Evolutionary conservation across 805 yeast species (phyloP).

Genomic region (Kluyveromyces wickerhamii): DNA sequence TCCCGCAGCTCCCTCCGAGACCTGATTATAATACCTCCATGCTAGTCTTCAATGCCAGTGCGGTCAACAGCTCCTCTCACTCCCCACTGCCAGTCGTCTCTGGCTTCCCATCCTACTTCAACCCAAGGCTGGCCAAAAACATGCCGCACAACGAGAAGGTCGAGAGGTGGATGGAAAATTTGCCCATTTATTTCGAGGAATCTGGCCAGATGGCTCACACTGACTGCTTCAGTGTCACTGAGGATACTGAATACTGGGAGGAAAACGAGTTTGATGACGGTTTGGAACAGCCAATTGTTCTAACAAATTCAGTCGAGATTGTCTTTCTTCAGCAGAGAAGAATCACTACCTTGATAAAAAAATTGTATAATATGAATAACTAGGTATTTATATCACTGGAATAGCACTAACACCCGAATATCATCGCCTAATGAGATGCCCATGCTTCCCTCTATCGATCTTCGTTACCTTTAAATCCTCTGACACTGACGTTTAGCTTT

Average conservation of each 20-base stretch:
- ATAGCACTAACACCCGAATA: neutral
- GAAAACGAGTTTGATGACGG: conserved; percentile 26
- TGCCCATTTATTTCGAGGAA: conserved; percentile 38
- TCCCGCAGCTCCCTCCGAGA: conserved; percentile 2
- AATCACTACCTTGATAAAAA: conserved; percentile 20
- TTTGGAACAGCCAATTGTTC: conserved; percentile 7
- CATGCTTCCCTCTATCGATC: too few species aligned
- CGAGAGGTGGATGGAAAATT: conserved; percentile 48
- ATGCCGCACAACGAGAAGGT: conserved; percentile 66
- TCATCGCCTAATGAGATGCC: too few species aligned
- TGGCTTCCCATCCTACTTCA: conserved; percentile 41
- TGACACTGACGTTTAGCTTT: too few species aligned
- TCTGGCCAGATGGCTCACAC: conserved; percentile 6
- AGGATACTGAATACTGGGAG: conserved; percentile 26
- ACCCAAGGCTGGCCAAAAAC: conserved; percentile 54
- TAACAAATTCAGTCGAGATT: conserved; percentile 17
- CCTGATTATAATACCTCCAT: neutral
- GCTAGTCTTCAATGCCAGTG: conserved; percentile 1
- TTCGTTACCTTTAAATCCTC: too few species aligned
- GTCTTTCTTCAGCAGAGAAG: conserved; percentile 20
- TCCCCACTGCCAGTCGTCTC: neutral
- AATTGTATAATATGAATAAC: conserved; percentile 9
- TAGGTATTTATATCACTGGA: neutral
- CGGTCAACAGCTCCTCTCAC: neutral
- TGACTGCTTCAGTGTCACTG: conserved; percentile 18